These are phyloP conservation scores for Aspergillus ibericus DNA, from an alignment of 2,329 filamentous ascomycete species.

Conservation along the genomic window DNA sequence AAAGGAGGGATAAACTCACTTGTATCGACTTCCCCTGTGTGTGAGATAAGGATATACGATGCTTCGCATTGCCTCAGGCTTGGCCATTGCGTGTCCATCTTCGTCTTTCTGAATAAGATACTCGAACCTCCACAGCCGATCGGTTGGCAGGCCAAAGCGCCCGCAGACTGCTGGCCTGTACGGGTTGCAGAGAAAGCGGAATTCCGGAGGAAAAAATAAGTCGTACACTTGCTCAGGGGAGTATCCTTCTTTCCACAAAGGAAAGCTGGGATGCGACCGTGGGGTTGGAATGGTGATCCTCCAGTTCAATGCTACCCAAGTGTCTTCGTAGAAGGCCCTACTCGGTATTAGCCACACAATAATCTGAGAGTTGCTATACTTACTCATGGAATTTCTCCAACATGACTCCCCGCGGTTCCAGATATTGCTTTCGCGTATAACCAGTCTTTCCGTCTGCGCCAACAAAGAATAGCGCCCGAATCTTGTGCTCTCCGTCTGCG, in stretches of 20 bases:
- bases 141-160: slow-evolving; percentile 44
- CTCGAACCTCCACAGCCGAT: slow-evolving; percentile 42
- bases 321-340: slow-evolving; percentile 27
- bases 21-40: slow-evolving; percentile 16
- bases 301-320: slow-evolving; percentile 53
- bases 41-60: slow-evolving; percentile 34
- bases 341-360: slow-evolving; percentile 7
- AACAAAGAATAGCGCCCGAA: slow-evolving; percentile 37
- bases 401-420: slow-evolving; percentile 45
- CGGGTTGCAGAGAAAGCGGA: slow-evolving; percentile 48
- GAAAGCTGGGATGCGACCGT: slow-evolving; percentile 50
- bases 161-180: slow-evolving; percentile 46
- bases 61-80: slow-evolving; percentile 24
- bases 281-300: slow-evolving; percentile 46
- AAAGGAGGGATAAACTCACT: slow-evolving; percentile 7
- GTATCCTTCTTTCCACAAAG: slow-evolving; percentile 50
- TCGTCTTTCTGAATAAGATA: slow-evolving; percentile 37
- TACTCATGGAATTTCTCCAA: slow-evolving; percentile 32
- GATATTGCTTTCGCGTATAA: slow-evolving; percentile 47
- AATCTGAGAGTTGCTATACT: neutral
- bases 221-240: slow-evolving; percentile 51
- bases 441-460: slow-evolving; percentile 53
- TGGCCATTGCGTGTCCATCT: slow-evolving; percentile 32
- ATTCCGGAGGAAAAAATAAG: slow-evolving; percentile 48
- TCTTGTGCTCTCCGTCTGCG: slow-evolving; percentile 12